Base-by-base conservation (phyloP, 257 asterid genomes). In the Solanum tacnaense region DNA sequence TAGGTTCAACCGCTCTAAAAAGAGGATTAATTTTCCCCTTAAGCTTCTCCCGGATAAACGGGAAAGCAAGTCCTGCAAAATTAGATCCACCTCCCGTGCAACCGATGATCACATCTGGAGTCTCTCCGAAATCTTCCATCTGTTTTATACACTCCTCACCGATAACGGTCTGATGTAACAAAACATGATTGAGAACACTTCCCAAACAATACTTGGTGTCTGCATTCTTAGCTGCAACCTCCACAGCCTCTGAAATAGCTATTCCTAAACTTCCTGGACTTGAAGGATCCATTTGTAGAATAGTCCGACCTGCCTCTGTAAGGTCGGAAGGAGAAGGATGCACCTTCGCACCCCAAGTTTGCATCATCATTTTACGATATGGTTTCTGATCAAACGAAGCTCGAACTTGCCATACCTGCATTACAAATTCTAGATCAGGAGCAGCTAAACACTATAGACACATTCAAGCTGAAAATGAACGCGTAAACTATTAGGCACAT, bases 251-350 rank as follows among this genome's bases (percentile, higher is more conserved):
- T 2, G 98, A 97, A 38, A 97, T 97, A 10, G 99, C 98, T 32
- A 97, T 97, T 84, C 99, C 98, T 90, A 97, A 88, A 91, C 99
- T 97, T 36, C 99, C 98, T 0, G 98, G 98, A 92, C 95, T 97
- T 18, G 84, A 92, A 46, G 98, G 95, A 81, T 97, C 95, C 36
- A 88, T 41, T 75, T 89, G 92, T 23, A 96, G 98, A 27, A 97
- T 89, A 68, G 87, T 87, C 41, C 90, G 91, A 81, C 98, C 99
- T 2, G 96, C 86, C 91, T 95, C 95, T 0, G 98, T 97, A 44
- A 95, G 25, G 23, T 1, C 87, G 27, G 99, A 97, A 67, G 99
- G 98, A 16, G 99, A 97, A 73, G 98, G 98, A 89, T 97, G 98
- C n/a, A 96, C 98, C 89, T 91, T 92, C 15, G 98, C 99, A 13